Percentiles rank a stretch among this genome's conserved stretches.
phyloP scores from a whole-genome alignment of 2,329 filamentous ascomycete species.

The Camillea tinctor region DNA sequence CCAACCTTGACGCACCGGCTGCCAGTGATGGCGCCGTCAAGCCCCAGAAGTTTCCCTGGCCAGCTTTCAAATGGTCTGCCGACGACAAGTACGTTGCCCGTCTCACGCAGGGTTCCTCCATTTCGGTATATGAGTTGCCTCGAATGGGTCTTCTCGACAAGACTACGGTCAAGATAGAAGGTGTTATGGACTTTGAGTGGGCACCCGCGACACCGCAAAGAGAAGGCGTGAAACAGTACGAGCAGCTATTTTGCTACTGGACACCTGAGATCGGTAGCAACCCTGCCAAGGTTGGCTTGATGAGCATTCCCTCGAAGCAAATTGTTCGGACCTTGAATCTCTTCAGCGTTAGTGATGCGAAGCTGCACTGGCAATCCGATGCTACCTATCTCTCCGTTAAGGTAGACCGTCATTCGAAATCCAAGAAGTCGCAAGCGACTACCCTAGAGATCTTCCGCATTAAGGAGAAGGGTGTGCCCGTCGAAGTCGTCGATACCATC shows the following conservation, averaged over 20 bases:
- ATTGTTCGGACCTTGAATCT: slow-evolving; percentile 92
- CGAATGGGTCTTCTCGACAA: slow-evolving; percentile 89
- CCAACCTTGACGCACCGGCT: slow-evolving; percentile 77
- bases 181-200: slow-evolving; percentile 98
- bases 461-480: slow-evolving; percentile 94
- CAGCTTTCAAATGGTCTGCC: slow-evolving; percentile 98
- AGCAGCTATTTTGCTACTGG: slow-evolving; percentile 98
- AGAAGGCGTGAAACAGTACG: slow-evolving; percentile 84
- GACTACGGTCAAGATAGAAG: slow-evolving; percentile 92
- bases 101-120: slow-evolving; percentile 81
- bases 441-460: slow-evolving; percentile 98
- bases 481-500: slow-evolving; percentile 95
- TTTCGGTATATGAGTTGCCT: slow-evolving; percentile 87
- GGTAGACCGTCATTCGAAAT: slow-evolving; percentile 98
- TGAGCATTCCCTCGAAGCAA: slow-evolving; percentile 94
- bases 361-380: slow-evolving; percentile 98
- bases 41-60: slow-evolving; percentile 85
- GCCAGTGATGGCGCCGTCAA: slow-evolving; percentile 64
- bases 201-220: slow-evolving; percentile 78
- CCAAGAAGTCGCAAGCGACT: slow-evolving; percentile 95
- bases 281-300: slow-evolving; percentile 92
- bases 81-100: slow-evolving; percentile 97
- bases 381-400: slow-evolving; percentile 95
- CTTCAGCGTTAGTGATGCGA: slow-evolving; percentile 96
- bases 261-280: slow-evolving; percentile 97